Evolutionary conservation across 257 asterid species (phyloP).

Genomic region (Thymus quinquecostatus): DNA sequence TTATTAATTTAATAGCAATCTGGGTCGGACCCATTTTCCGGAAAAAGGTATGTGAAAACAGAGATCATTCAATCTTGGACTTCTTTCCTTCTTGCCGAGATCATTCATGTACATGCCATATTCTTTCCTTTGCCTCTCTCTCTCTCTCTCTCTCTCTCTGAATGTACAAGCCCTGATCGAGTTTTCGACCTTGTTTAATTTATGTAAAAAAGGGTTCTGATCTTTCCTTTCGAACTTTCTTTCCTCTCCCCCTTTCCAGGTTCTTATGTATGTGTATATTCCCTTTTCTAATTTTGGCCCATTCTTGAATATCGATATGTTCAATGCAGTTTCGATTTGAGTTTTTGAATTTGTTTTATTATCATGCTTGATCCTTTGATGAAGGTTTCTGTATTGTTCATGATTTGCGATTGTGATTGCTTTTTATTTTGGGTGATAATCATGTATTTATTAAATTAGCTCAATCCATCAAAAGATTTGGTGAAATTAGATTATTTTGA

Average conservation of each 20-base stretch:
- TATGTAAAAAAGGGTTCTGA: slow-evolving; percentile 24
- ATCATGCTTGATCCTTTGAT: background rate
- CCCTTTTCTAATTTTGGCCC: background rate
- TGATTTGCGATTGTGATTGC: slow-evolving; percentile 17
- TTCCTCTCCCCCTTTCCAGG: slow-evolving; percentile 34
- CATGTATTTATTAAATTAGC: too few relatives aligned
- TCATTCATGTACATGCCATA: slow-evolving; percentile 39
- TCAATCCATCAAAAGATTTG: too few relatives aligned
- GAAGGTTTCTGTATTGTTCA: background rate
- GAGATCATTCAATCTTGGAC: slow-evolving; percentile 13
- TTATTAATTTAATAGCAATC: background rate
- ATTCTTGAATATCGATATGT: slow-evolving; percentile 13
- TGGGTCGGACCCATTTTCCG: slow-evolving; percentile 17
- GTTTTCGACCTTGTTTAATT: slow-evolving; percentile 23
- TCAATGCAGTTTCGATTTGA: slow-evolving; percentile 28
- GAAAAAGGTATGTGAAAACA: background rate
- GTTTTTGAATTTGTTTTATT: slow-evolving; percentile 4
- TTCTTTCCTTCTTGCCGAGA: slow-evolving; percentile 35
- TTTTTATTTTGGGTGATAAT: background rate
- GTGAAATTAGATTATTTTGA: background rate
- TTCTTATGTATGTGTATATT: slow-evolving; percentile 18
- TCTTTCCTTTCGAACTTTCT: slow-evolving; percentile 30
- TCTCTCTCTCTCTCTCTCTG: slow-evolving; percentile 12
- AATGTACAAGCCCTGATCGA: slow-evolving; percentile 37
- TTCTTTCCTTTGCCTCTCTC: slow-evolving; percentile 39